These are phyloP conservation scores for Sphaerostilbella broomeana DNA, from an alignment of 2,329 filamentous ascomycete genomes.

Conservation along the genomic window DNA sequence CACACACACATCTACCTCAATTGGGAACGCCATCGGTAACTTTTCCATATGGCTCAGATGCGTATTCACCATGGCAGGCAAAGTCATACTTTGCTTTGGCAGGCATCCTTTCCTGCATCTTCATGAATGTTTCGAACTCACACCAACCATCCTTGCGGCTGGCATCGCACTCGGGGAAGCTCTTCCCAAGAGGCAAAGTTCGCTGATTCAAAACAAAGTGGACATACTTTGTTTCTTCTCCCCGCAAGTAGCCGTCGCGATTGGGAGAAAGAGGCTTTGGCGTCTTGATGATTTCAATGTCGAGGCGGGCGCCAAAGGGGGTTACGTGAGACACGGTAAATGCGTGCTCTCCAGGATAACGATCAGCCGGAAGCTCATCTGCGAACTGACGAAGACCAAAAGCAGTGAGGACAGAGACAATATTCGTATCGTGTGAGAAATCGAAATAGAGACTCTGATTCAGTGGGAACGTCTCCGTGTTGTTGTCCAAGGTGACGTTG, in stretches of 20 bases:
- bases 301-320: slow-evolving; percentile 65
- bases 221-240: slow-evolving; percentile 58
- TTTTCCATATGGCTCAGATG: slow-evolving; percentile 30
- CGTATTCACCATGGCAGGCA: slow-evolving; percentile 56
- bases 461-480: slow-evolving; percentile 61
- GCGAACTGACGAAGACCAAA: slow-evolving; percentile 67
- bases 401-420: slow-evolving; percentile 61
- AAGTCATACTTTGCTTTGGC: slow-evolving; percentile 55
- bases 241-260: slow-evolving; percentile 46
- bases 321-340: slow-evolving; percentile 62
- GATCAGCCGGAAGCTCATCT: slow-evolving; percentile 47
- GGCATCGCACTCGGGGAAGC: slow-evolving; percentile 57
- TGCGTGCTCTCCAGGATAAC: slow-evolving; percentile 51
- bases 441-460: slow-evolving; percentile 71
- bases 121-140: slow-evolving; percentile 61
- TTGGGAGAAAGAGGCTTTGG: slow-evolving; percentile 55
- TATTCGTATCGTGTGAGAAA: slow-evolving; percentile 73
- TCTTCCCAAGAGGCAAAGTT: slow-evolving; percentile 61
- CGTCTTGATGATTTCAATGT: slow-evolving; percentile 66
- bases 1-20: slow-evolving; percentile 3
- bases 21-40: slow-evolving; percentile 33
- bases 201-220: slow-evolving; percentile 71
- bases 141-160: slow-evolving; percentile 69
- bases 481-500: slow-evolving; percentile 66
- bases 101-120: slow-evolving; percentile 53